Evolutionary conservation across 495 filamentous ascomycete species (phyloP).

Genomic region (Hypomontagnella monticulosa): DNA sequence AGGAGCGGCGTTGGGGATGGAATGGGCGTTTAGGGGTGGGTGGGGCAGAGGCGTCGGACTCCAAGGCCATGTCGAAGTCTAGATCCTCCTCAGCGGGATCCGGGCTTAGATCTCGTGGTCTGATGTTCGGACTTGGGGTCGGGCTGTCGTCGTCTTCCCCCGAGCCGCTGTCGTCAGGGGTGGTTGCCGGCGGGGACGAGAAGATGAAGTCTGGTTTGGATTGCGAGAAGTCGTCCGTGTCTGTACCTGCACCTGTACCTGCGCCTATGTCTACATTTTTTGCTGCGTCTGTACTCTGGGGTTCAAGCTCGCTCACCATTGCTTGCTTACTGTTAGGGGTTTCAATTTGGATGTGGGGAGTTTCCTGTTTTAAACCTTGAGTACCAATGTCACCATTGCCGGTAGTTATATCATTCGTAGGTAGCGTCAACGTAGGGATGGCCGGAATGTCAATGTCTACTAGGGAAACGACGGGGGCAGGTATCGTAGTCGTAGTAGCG

Average conservation of each 20-base stretch:
- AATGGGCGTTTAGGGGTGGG: background rate
- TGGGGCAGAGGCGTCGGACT: slow-evolving; percentile 7
- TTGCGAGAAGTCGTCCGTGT: slow-evolving; percentile 32
- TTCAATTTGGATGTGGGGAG: background rate
- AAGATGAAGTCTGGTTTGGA: slow-evolving; percentile 43
- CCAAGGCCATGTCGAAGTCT: background rate
- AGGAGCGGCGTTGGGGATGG: slow-evolving; percentile 28
- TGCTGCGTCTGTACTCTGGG: background rate
- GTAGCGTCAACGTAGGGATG: background rate
- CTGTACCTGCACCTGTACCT: background rate
- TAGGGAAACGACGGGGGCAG: background rate
- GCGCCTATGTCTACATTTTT: background rate
- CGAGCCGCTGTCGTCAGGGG: slow-evolving; percentile 11
- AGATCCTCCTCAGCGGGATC: slow-evolving; percentile 28
- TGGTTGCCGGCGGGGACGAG: slow-evolving; percentile 31
- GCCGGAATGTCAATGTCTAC: background rate
- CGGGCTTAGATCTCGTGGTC: slow-evolving; percentile 3
- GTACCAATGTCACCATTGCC: background rate
- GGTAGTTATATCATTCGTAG: background rate
- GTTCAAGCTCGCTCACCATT: background rate
- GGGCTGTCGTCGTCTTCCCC: slow-evolving; percentile 8
- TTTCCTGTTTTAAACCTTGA: background rate
- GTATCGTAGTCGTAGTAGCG: background rate
- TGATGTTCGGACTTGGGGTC: background rate
- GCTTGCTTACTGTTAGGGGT: slow-evolving; percentile 1